These are phyloP conservation scores for Cucumis cinereus DNA, from an alignment of 306 rosid genomes.

Conservation along the genomic window DNA sequence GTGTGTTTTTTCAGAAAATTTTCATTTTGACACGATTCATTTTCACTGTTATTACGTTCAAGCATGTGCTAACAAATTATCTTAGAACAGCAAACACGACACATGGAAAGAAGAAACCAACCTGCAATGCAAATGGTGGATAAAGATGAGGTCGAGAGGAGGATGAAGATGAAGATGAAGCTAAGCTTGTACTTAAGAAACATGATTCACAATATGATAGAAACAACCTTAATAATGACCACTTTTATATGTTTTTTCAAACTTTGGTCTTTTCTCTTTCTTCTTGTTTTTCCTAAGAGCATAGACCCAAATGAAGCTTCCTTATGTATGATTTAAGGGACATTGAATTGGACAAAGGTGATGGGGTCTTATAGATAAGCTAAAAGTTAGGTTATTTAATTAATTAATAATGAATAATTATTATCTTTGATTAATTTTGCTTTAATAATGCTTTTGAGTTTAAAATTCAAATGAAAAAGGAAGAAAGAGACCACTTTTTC, in stretches of 20 bases:
- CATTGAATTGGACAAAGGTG: neutral
- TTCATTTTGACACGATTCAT: too few species aligned
- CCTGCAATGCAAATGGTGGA: neutral
- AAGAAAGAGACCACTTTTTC: conserved; percentile 52
- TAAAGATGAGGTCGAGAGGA: neutral
- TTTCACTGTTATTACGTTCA: too few species aligned
- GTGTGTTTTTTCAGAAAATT: too few species aligned
- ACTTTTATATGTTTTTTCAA: neutral
- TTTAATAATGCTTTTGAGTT: conserved; percentile 13
- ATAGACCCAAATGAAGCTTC: neutral
- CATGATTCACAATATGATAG: neutral
- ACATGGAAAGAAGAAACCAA: neutral
- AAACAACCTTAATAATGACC: neutral
- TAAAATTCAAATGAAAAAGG: conserved; percentile 35
- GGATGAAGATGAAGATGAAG: neutral
- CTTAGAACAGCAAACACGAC: too few species aligned
- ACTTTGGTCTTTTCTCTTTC: neutral
- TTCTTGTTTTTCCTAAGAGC: neutral
- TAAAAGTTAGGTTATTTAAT: conserved; percentile 25
- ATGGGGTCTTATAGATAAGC: conserved; percentile 9
- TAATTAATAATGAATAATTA: conserved; percentile 3
- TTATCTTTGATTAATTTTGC: neutral
- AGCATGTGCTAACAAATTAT: too few species aligned
- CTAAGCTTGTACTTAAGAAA: neutral
- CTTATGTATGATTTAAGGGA: neutral